Percentiles rank a stretch among this genome's conserved stretches.
Evolutionary conservation across 1,139 yeast species (phyloP).

Genomic region (Geotrichum histeridarum): DNA sequence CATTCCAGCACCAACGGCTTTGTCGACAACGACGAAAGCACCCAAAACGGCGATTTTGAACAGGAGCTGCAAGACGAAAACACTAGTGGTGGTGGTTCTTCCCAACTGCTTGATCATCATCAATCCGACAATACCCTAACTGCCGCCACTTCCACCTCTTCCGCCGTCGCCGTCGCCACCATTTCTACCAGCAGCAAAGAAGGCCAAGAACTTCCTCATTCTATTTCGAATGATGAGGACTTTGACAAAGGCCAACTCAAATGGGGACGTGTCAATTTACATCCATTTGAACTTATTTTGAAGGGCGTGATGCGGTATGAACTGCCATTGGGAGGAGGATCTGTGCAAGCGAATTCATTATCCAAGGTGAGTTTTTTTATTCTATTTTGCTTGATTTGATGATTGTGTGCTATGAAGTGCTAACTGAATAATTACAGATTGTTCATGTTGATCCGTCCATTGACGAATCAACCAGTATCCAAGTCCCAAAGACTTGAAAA

Average conservation of each 20-base stretch:
- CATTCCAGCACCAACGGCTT: background rate
- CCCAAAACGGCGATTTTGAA: background rate
- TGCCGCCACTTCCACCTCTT: too few relatives aligned
- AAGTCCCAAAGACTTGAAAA: too few relatives aligned
- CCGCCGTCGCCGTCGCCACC: too few relatives aligned
- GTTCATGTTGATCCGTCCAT: background rate
- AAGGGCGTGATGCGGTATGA: slow-evolving; percentile 77
- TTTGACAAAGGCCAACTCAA: slow-evolving; percentile 43
- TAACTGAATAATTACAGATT: background rate
- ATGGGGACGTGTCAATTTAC: slow-evolving; percentile 71
- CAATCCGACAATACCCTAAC: too few relatives aligned
- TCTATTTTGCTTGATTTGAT: background rate
- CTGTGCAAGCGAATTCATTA: background rate
- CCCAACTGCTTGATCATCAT: too few relatives aligned
- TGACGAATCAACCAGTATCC: background rate
- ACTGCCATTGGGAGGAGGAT: slow-evolving; percentile 31
- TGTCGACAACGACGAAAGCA: background rate
- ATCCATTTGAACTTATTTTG: slow-evolving; percentile 80
- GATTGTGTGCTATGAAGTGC: background rate
- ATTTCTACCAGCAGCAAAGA: too few relatives aligned
- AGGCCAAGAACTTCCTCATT: background rate
- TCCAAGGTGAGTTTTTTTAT: slow-evolving; percentile 2
- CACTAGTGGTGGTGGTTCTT: too few relatives aligned
- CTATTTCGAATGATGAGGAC: slow-evolving; percentile 11
- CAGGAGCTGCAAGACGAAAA: background rate